Evolutionary conservation across 2,329 filamentous ascomycete genomes (phyloP).

Genomic region (Phaeosphaeriaceae sp.): DNA sequence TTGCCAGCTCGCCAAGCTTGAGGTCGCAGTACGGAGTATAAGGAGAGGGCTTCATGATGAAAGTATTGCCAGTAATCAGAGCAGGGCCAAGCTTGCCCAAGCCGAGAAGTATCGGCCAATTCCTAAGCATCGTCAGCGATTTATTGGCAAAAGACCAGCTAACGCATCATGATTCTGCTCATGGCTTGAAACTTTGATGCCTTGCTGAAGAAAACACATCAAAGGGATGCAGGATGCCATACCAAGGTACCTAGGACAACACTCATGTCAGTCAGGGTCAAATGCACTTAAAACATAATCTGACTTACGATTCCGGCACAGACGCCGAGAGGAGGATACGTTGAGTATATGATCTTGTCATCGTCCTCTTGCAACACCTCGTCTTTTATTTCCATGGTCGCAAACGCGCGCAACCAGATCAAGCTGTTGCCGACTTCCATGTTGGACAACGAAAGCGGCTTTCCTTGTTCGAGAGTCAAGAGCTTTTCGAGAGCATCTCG

Average conservation of each 20-base stretch:
- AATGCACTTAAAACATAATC: neutral
- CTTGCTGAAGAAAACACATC: too few species aligned
- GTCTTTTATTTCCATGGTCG: conserved; percentile 39
- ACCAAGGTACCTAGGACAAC: conserved; percentile 36
- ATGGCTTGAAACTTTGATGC: too few species aligned
- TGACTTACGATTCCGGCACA: conserved; percentile 41
- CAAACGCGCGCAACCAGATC: conserved; percentile 42
- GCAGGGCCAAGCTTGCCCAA: conserved; percentile 64
- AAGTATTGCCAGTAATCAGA: conserved; percentile 62
- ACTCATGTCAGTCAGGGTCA: neutral
- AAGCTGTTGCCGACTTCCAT: conserved; percentile 20
- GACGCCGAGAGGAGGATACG: conserved; percentile 55
- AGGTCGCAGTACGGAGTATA: conserved; percentile 65
- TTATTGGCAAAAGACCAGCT: too few species aligned
- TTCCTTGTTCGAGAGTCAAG: conserved; percentile 33
- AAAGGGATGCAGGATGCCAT: too few species aligned
- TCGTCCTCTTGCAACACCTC: conserved; percentile 49
- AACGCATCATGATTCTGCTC: too few species aligned
- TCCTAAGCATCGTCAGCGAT: conserved; percentile 26
- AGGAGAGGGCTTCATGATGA: conserved; percentile 64
- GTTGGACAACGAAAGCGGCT: conserved; percentile 27
- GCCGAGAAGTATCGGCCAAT: conserved; percentile 46
- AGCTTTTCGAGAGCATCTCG: conserved; percentile 27
- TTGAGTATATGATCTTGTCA: conserved; percentile 52
- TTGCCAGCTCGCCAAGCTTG: conserved; percentile 65